These are phyloP conservation scores for Hypoxylon sp. DNA, from an alignment of 2,329 filamentous ascomycete genomes.

Conservation along the genomic window DNA sequence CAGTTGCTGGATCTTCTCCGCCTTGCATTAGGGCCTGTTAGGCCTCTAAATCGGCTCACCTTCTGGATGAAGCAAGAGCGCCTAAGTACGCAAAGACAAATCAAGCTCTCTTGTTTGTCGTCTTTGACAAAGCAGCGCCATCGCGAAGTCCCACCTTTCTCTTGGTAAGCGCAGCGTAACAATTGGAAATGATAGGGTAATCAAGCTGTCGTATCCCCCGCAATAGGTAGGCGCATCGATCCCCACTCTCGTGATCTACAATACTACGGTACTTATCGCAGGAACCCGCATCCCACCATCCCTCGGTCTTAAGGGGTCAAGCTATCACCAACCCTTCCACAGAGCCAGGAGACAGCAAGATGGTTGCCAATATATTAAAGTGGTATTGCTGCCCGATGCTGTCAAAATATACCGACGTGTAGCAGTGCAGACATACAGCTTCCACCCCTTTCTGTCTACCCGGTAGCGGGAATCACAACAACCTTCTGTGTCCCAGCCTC, in stretches of 20 bases:
- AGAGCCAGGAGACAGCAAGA: not conserved
- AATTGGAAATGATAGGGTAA: conserved; percentile 22
- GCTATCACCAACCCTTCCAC: not conserved
- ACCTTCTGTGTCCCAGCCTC: conserved; percentile 8
- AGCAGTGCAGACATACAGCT: conserved; percentile 32
- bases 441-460: conserved; percentile 18
- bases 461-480: conserved; percentile 18
- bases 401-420: conserved; percentile 16
- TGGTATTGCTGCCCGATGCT: conserved; percentile 5
- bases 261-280: conserved; percentile 16
- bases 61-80: too few relatives aligned
- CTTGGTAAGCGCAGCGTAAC: not conserved
- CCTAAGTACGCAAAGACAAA: not conserved
- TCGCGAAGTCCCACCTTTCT: not conserved
- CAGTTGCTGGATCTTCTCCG: too few relatives aligned
- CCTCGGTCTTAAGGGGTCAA: not conserved
- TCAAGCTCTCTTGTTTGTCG: conserved; percentile 17
- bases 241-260: conserved; percentile 9
- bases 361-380: not conserved
- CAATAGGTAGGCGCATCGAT: conserved; percentile 17
- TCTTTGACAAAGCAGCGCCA: conserved; percentile 26
- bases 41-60: too few relatives aligned
- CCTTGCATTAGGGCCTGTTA: too few relatives aligned
- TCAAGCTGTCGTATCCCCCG: conserved; percentile 16
- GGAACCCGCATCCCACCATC: conserved; percentile 11